Conservation (phyloP, 2,329 filamentous ascomycete species). For the Phaeosphaeria sp. region DNA sequence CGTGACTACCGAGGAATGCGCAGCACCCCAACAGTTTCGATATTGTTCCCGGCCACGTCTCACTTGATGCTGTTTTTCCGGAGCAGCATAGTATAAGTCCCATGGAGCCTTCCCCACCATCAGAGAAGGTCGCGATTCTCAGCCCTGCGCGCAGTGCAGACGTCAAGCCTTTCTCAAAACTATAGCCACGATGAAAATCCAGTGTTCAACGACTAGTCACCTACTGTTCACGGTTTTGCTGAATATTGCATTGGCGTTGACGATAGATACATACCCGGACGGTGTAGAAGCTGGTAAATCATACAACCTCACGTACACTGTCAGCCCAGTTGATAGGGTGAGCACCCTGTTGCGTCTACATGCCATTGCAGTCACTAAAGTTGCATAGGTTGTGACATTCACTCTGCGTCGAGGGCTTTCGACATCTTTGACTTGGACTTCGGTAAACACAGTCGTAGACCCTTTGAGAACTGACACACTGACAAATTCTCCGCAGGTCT, state of each 20-base stretch:
- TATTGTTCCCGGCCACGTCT: neutral
- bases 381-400: neutral
- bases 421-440: neutral
- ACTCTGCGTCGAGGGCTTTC: neutral
- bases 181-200: neutral
- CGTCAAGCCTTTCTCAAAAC: neutral
- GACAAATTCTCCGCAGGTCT: neutral
- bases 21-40: neutral
- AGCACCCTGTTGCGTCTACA: neutral
- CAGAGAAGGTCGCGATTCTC: neutral
- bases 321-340: neutral
- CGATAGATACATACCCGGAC: neutral
- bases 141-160: neutral
- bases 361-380: neutral
- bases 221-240: neutral
- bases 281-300: neutral
- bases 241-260: neutral
- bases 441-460: too few relatives aligned
- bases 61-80: neutral
- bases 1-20: too few relatives aligned
- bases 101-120: neutral
- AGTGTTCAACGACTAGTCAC: neutral
- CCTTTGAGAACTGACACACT: neutral
- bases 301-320: neutral
- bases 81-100: neutral